These are phyloP conservation scores for Ascoidea asiatica DNA, from an alignment of 805 yeast genomes.

Conservation along the genomic window DNA sequence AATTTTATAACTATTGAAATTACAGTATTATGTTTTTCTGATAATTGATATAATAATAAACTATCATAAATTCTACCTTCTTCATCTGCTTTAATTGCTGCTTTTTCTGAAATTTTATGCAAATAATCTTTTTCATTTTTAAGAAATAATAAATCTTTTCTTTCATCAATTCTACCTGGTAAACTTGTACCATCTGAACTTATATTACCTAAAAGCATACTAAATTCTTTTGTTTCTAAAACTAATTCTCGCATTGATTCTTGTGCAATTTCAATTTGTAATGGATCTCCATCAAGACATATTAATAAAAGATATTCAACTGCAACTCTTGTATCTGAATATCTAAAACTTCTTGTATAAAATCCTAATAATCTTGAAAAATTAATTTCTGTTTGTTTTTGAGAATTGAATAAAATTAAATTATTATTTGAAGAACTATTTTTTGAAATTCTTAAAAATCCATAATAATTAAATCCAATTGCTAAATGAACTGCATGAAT, in stretches of 20 bases:
- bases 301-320: constrained; percentile 76
- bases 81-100: constrained; percentile 79
- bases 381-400: constrained; percentile 23
- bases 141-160: constrained; percentile 52
- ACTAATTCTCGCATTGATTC: constrained; percentile 76
- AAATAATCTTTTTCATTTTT: constrained; percentile 46
- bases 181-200: constrained; percentile 60
- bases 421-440: constrained; percentile 19
- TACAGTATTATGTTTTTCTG: constrained; percentile 79
- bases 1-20: constrained; percentile 59
- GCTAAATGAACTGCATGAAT: constrained; percentile 85
- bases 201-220: constrained; percentile 71
- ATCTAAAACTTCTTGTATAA: constrained; percentile 72
- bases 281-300: constrained; percentile 32
- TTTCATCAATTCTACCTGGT: constrained; percentile 75
- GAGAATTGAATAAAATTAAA: constrained; percentile 20
- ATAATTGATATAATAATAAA: constrained; percentile 69
- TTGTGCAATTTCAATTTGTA: constrained; percentile 47
- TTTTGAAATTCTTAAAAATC: constrained; percentile 40
- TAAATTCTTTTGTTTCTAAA: constrained; percentile 74
- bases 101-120: constrained; percentile 62
- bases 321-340: constrained; percentile 80
- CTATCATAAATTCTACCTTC: constrained; percentile 87
- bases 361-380: constrained; percentile 56
- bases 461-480: constrained; percentile 63